Base-by-base conservation (phyloP, 345 rosid genomes). In the Raphanus raphanistrum region DNA sequence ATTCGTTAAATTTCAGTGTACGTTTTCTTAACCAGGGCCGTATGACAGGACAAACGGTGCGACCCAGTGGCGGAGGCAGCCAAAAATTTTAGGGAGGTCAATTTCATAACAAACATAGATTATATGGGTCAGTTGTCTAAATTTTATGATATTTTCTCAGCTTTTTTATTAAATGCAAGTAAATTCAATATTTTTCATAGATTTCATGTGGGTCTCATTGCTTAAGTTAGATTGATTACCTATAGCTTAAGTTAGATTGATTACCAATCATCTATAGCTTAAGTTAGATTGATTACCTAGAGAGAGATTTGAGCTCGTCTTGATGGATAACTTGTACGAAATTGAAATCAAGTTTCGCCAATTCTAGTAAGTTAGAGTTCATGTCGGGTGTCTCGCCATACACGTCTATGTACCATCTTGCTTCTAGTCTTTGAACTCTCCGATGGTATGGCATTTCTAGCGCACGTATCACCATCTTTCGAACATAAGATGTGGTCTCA, bases 361-460 rank as follows among this genome's bases (percentile, higher is more conserved):
- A 65, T 66, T 82, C 78, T 25, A 84, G 82, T 36, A 86, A 28
- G 43, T 70, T 12, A 29, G 73, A 76, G 11, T 67, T 71, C 71
- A 1, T 70, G 48, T 79, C 73, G 1, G 61, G 15, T 33, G 26
- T 68, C 65, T 64, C 78, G 71, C 73, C 68, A 26, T 69, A 85
- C 9, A 71, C 33, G 21, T 77, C 71, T 3, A 85, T 83, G 62
- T 76, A 79, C 86, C 84, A 83, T 27, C 81, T 72, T 0, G 85
- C 80, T 50, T 86, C 86, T 65, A 76, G 45, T 55, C 87, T 79
- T 63, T 4, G 54, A 28, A 84, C 65, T 58, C 84, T 77, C 75
- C 79, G 75, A 55, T 84, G 84, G 32, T 79, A 45, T 0, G 89
- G 87, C 58, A 80, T 63, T 38, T 83, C 84, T 70, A 85, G 41